Percentiles rank a stretch among this genome's conserved stretches.
These are phyloP conservation scores for Aureobasidium melanogenum DNA, from an alignment of 2,329 filamentous ascomycete genomes.

Conservation along the genomic window DNA sequence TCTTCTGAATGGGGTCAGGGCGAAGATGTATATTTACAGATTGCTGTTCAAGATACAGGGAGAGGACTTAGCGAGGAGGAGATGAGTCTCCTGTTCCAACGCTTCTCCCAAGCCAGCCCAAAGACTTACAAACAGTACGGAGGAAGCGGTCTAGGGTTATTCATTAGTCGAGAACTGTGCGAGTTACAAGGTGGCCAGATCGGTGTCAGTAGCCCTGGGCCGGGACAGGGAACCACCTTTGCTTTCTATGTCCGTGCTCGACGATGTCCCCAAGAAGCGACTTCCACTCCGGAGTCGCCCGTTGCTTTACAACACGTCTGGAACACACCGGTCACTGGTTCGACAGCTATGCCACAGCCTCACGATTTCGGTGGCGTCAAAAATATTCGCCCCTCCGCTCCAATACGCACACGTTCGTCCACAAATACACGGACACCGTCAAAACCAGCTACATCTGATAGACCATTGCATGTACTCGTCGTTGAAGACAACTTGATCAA, in stretches of 20 bases:
- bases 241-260: conserved; percentile 48
- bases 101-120: conserved; percentile 59
- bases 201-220: conserved; percentile 48
- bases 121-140: conserved; percentile 60
- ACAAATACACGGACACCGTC: neutral
- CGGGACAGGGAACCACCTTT: conserved; percentile 52
- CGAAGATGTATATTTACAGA: conserved; percentile 29
- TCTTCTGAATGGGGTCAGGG: conserved; percentile 28
- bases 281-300: neutral
- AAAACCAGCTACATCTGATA: neutral
- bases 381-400: neutral
- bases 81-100: conserved; percentile 49
- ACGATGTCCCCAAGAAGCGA: neutral
- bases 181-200: conserved; percentile 62
- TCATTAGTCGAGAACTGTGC: conserved; percentile 58
- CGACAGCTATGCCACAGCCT: conserved; percentile 14
- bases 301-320: conserved; percentile 2
- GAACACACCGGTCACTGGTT: conserved; percentile 12
- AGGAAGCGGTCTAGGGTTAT: conserved; percentile 58
- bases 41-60: conserved; percentile 29
- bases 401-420: neutral
- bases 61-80: conserved; percentile 28
- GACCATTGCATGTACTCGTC: conserved; percentile 23
- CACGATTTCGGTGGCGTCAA: neutral
- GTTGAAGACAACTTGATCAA: conserved; percentile 25